Percentiles rank a stretch among this genome's conserved stretches.
Evolutionary conservation across 257 asterid genomes (phyloP).

Genomic region (Cinchona pubescens): DNA sequence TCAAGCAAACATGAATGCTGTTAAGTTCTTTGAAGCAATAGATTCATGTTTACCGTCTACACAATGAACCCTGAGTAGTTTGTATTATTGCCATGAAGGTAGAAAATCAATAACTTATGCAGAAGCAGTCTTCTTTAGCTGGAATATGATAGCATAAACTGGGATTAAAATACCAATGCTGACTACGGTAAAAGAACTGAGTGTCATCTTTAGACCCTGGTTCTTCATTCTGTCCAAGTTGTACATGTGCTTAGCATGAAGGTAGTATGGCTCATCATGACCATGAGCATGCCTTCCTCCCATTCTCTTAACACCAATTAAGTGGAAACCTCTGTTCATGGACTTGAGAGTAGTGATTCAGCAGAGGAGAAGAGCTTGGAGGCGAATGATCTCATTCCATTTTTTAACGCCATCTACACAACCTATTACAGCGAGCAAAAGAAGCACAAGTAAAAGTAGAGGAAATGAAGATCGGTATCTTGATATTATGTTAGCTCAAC

Average conservation of each 20-base stretch:
- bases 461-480: too few species aligned
- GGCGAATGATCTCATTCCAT: slow-evolving; percentile 48
- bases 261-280: slow-evolving; percentile 73
- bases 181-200: slow-evolving; percentile 58
- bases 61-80: slow-evolving; percentile 22
- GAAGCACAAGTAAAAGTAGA: too few species aligned
- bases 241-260: slow-evolving; percentile 95
- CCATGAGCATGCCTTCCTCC: slow-evolving; percentile 79
- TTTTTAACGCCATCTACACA: slow-evolving; percentile 63
- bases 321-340: slow-evolving; percentile 62
- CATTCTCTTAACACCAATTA: slow-evolving; percentile 64
- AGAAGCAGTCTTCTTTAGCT: slow-evolving; percentile 78
- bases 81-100: slow-evolving; percentile 27
- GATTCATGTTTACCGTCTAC: slow-evolving; percentile 14
- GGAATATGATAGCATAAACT: slow-evolving; percentile 65
- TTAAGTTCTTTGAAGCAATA: neutral
- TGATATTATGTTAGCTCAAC: too few species aligned
- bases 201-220: slow-evolving; percentile 54
- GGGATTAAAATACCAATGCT: slow-evolving; percentile 77
- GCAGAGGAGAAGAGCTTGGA: slow-evolving; percentile 52
- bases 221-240: slow-evolving; percentile 76
- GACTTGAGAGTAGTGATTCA: slow-evolving; percentile 42
- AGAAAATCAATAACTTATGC: slow-evolving; percentile 30
- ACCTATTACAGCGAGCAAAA: too few species aligned
- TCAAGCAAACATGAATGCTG: neutral